These are phyloP conservation scores for Tulasnella calospora DNA, from an alignment of 768 basidiomycete species.

Conservation along the genomic window DNA sequence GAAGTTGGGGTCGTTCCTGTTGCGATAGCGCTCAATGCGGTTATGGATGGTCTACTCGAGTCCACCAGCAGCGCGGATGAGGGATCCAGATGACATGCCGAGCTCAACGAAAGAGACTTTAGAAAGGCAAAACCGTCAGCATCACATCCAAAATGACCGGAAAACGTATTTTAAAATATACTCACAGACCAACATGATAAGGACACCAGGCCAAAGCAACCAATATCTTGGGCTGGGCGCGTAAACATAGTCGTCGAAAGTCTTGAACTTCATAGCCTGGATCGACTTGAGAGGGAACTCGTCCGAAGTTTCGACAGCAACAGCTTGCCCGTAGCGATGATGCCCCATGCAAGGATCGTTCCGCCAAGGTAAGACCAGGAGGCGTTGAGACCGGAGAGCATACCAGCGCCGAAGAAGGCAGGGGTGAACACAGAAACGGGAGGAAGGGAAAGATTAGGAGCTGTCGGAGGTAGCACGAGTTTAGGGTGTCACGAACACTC, in stretches of 20 bases:
- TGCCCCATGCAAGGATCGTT: slow-evolving; percentile 55
- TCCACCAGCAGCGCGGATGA: slow-evolving; percentile 6
- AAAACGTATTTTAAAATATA: no score
- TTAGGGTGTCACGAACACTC: slow-evolving; percentile 42
- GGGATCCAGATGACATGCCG: slow-evolving; percentile 40
- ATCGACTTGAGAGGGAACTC: slow-evolving; percentile 47
- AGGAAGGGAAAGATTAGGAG: background rate
- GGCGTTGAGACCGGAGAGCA: slow-evolving; percentile 30
- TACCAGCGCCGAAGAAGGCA: slow-evolving; percentile 34
- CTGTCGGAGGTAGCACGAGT: background rate
- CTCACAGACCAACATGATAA: slow-evolving; percentile 54
- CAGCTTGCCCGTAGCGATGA: slow-evolving; percentile 52
- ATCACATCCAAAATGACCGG: no score
- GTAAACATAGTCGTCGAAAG: slow-evolving; percentile 42
- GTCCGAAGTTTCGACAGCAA: slow-evolving; percentile 40
- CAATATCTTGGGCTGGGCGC: slow-evolving; percentile 55
- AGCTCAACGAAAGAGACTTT: slow-evolving; percentile 45
- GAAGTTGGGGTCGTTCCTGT: slow-evolving; percentile 28
- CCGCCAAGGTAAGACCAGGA: slow-evolving; percentile 44
- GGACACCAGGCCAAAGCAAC: slow-evolving; percentile 59
- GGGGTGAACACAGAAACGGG: slow-evolving; percentile 29
- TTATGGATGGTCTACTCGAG: background rate
- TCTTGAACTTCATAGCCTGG: slow-evolving; percentile 44
- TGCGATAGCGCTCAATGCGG: background rate
- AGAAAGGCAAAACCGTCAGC: background rate